A percentile compares a stretch with the other conserved stretches of the same genome.
Evolutionary conservation across 2,329 filamentous ascomycete genomes (phyloP).

Genomic region (Chaetothyriales sp.): DNA sequence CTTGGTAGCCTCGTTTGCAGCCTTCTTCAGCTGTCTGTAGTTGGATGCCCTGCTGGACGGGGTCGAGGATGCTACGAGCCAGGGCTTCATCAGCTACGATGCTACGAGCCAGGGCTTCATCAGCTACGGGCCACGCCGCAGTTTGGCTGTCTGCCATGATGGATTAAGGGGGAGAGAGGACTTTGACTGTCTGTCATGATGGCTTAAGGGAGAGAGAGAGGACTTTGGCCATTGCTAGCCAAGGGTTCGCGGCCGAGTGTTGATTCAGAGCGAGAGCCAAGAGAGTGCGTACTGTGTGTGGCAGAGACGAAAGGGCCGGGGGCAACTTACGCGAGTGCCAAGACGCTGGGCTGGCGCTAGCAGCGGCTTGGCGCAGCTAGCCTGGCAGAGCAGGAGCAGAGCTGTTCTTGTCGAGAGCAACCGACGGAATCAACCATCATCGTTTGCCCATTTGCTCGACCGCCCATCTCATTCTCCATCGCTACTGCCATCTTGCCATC

Average conservation of each 20-base stretch:
- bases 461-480: conserved; percentile 5
- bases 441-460: not conserved
- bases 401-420: conserved; percentile 4
- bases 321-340: not conserved
- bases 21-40: conserved; percentile 64
- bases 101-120: conserved; percentile 54
- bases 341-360: not conserved
- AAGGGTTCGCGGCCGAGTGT: too few species aligned
- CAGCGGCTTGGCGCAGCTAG: not conserved
- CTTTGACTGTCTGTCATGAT: conserved; percentile 10
- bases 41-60: conserved; percentile 58
- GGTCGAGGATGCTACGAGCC: conserved; percentile 68
- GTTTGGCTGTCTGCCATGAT: conserved; percentile 16
- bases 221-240: too few species aligned
- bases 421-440: not conserved
- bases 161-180: not conserved
- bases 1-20: conserved; percentile 77
- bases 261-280: too few species aligned
- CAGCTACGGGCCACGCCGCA: conserved; percentile 55
- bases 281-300: too few species aligned
- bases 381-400: conserved; percentile 20
- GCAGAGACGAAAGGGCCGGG: not conserved
- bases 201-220: not conserved
- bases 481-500: conserved; percentile 2
- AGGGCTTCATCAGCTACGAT: conserved; percentile 55